Percentiles rank a stretch among this genome's conserved stretches.
Conservation (phyloP, 495 filamentous ascomycete species). For the Penicillium steckii region DNA sequence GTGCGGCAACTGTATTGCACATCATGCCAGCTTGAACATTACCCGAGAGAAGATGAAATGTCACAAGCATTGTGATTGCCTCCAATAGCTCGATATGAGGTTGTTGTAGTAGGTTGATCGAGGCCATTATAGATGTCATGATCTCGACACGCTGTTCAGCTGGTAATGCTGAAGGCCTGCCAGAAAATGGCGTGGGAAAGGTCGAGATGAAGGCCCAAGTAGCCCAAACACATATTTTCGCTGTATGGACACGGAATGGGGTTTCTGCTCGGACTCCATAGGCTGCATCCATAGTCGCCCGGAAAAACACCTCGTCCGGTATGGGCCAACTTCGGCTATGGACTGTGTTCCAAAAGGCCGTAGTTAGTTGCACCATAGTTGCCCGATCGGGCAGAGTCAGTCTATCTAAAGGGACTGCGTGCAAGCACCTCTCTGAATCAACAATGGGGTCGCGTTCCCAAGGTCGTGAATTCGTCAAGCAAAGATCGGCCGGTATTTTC, state of each 20-base stretch:
- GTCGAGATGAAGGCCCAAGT: constrained; percentile 6
- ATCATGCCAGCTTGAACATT: constrained; percentile 1
- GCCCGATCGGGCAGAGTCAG: not conserved
- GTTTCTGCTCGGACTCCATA: not conserved
- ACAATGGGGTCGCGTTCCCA: constrained; percentile 2
- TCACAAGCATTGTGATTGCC: constrained; percentile 2
- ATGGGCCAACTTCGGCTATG: not conserved
- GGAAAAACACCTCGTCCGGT: not conserved
- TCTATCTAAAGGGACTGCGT: not conserved
- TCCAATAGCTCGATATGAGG: not conserved
- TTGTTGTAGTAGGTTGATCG: constrained; percentile 1
- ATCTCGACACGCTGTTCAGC: not conserved
- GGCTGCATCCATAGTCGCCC: not conserved
- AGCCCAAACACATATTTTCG: constrained; percentile 6
- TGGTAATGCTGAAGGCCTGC: not conserved
- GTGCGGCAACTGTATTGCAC: constrained; percentile 1
- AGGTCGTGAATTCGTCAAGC: not conserved
- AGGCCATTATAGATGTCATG: constrained; percentile 4
- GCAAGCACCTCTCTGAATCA: not conserved
- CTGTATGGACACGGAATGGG: not conserved
- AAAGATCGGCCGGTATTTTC: not conserved
- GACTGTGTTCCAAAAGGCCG: not conserved
- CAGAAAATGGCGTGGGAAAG: not conserved
- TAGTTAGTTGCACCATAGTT: not conserved
- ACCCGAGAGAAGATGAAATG: constrained; percentile 1